Evolutionary conservation across 1,284 basidiomycete species (phyloP), one percentile per base, ranked within the genome.

Genomic region (Butyriboletus appendiculatus): DNA sequence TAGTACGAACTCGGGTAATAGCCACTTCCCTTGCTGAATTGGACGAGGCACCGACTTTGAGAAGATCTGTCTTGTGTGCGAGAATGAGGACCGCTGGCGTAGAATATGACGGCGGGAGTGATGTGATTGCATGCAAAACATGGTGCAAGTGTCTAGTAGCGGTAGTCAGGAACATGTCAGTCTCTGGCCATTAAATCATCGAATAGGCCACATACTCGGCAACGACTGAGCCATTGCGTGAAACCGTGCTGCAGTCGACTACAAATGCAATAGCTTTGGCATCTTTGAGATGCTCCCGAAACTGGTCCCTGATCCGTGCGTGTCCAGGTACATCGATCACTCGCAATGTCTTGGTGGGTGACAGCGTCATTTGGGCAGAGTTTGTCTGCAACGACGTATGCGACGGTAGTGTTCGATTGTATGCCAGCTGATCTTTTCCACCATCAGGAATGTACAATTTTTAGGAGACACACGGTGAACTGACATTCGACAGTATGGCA

Each of bases 271-370:
- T 70, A 3, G 76, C 82, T 59, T 82, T 85, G 2, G 88, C 80
- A 43, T 82, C 76, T 9, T 73, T 56, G 37, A 92, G 67, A 60
- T 86, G 71, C 33, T 90, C 86, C 46, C 72, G 75, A 66, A 90
- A 88, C 62, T 89, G 86, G 60, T 81, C 80, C 26, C 89, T 74
- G 49, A 92, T 80, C 39, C 90, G 81, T 15, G 89, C 86, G 67
- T 92, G 90, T 10, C 90, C 90, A 5, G 90, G 90, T 35, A 92
- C 72, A 67, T 92, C 90, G 18, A 91, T 74, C 14, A 89, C 68
- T 37, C 76, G 77, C 39, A 88, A 62, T 15, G 72, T 67, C 56
- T 78, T 77, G 35, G 63, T 61, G 32, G 60, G 63, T 22, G 79
- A 67, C 6, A 86, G 60, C 4, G 72, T 58, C 35, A 84, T 66